Conservation (phyloP, 2,329 filamentous ascomycete genomes). For the Pseudogymnoascus sp. region DNA sequence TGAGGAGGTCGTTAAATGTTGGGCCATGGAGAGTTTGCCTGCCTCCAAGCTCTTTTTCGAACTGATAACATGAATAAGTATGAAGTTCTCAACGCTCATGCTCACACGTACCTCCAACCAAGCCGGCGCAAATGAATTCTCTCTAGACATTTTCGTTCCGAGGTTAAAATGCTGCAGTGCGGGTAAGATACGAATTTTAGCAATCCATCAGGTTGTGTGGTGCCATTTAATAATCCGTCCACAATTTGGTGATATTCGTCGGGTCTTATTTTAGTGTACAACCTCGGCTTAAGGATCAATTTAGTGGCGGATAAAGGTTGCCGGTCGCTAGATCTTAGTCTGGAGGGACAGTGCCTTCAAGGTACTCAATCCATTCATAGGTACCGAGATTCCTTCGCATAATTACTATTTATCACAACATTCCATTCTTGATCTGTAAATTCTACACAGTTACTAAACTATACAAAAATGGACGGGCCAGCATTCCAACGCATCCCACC, state of each 20-base stretch:
- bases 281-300: no score
- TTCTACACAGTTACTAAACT: no score
- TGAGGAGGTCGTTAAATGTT: no score
- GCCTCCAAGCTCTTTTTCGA: conserved; percentile 16
- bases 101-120: conserved; percentile 13
- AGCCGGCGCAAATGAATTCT: no score
- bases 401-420: background rate
- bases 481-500: conserved; percentile 35
- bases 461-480: conserved; percentile 23
- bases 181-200: conserved; percentile 5
- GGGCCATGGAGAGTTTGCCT: conserved; percentile 13
- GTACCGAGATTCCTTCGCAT: background rate
- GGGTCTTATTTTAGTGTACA: no score
- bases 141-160: no score
- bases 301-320: conserved; percentile 14
- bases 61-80: conserved; percentile 10
- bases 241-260: no score
- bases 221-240: no score
- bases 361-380: background rate
- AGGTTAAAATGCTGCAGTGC: conserved; percentile 15
- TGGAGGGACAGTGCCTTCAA: conserved; percentile 8
- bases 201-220: no score
- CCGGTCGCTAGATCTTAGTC: conserved; percentile 15
- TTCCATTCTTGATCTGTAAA: background rate
- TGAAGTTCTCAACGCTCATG: no score